A percentile compares a stretch with the other conserved stretches of the same genome.
phyloP scores from a whole-genome alignment of 192 early-diverging fungal genomes.

The Umbelopsis sp. region DNA sequence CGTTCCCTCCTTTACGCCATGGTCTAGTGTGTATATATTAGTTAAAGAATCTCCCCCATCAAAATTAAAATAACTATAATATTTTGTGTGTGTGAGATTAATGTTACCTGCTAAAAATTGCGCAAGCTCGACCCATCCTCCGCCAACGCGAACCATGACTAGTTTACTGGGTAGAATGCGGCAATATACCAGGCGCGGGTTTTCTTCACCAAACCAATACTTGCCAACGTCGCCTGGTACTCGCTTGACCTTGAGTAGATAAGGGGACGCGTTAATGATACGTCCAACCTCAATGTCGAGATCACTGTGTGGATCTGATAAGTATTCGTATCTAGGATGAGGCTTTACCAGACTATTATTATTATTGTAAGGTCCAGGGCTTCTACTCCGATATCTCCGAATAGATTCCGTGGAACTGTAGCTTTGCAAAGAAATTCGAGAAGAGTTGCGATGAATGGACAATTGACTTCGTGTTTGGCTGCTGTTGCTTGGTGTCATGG shows the following conservation, averaged over 20 bases:
- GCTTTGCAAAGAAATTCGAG: constrained; percentile 8
- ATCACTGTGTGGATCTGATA: constrained; percentile 56
- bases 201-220: constrained; percentile 67
- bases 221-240: constrained; percentile 59
- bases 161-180: constrained; percentile 58
- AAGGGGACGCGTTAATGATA: constrained; percentile 61
- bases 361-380: background rate
- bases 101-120: constrained; percentile 35
- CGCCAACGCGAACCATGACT: constrained; percentile 71
- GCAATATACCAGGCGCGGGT: constrained; percentile 64
- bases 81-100: background rate
- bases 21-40: constrained; percentile 18
- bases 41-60: background rate
- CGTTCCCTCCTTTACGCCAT: constrained; percentile 29
- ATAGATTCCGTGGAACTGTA: background rate
- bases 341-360: constrained; percentile 19
- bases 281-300: constrained; percentile 60
- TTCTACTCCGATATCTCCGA: background rate
- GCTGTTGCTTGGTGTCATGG: constrained; percentile 18
- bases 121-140: constrained; percentile 65
- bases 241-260: constrained; percentile 43
- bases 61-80: no score
- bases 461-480: background rate
- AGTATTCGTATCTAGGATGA: constrained; percentile 28
- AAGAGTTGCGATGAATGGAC: constrained; percentile 5